These are phyloP conservation scores for Haplographium delicatum DNA, from an alignment of 495 filamentous ascomycete species.

Conservation along the genomic window DNA sequence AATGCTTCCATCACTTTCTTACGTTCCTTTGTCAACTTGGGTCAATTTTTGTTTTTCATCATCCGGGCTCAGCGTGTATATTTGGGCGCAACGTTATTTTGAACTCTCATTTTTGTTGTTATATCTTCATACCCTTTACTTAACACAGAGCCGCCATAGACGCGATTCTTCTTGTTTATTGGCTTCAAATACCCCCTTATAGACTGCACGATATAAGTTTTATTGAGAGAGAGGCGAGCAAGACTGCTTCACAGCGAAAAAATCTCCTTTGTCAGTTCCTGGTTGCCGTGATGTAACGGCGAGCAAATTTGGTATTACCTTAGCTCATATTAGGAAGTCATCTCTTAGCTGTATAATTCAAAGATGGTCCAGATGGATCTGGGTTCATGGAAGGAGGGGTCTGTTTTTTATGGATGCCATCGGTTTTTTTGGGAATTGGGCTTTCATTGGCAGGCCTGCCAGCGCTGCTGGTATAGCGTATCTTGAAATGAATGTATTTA, in stretches of 20 bases:
- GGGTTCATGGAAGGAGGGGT: neutral
- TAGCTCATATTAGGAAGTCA: neutral
- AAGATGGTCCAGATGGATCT: neutral
- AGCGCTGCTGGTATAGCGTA: constrained; percentile 9
- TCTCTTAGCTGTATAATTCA: constrained; percentile 1
- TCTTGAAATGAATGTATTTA: constrained; percentile 8
- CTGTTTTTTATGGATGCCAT: constrained; percentile 1
- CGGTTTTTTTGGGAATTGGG: neutral
- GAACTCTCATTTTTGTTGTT: constrained; percentile 21
- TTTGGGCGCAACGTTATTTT: constrained; percentile 26
- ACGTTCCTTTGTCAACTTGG: constrained; percentile 28
- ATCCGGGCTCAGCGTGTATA: constrained; percentile 26
- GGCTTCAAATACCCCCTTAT: constrained; percentile 38
- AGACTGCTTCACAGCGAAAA: constrained; percentile 22
- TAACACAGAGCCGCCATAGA: constrained; percentile 23
- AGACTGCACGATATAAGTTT: constrained; percentile 28
- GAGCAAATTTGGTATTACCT: neutral
- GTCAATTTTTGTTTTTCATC: constrained; percentile 24
- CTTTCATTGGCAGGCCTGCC: neutral
- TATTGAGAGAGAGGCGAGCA: constrained; percentile 19
- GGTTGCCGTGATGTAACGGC: too few relatives aligned
- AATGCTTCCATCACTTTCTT: constrained; percentile 24
- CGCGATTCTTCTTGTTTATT: constrained; percentile 26
- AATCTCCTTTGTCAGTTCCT: constrained; percentile 19
- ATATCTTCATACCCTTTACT: constrained; percentile 24